Conservation (phyloP, 2,329 filamentous ascomycete species). For the Fusarium denticulatum region DNA sequence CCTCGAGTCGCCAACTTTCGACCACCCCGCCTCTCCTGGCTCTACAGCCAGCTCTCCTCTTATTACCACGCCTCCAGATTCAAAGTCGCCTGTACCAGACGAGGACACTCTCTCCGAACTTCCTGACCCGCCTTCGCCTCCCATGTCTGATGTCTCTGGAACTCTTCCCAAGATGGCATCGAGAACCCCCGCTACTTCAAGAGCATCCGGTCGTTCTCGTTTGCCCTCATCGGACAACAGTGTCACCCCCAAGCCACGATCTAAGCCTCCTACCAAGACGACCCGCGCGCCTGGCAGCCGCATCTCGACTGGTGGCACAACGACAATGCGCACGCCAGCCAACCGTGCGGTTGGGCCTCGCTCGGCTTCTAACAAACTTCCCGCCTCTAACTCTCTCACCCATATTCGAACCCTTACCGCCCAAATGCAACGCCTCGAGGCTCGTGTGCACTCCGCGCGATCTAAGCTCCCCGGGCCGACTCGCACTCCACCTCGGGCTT, state of each 20-base stretch:
- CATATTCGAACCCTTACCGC: slow-evolving; percentile 94
- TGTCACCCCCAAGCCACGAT: slow-evolving; percentile 67
- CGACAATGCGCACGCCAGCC: slow-evolving; percentile 58
- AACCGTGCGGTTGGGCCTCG: slow-evolving; percentile 65
- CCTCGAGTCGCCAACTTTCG: slow-evolving; percentile 77
- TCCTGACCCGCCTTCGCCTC: slow-evolving; percentile 90
- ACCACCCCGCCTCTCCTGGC: slow-evolving; percentile 75
- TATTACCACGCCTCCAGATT: slow-evolving; percentile 82
- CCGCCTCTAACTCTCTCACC: slow-evolving; percentile 77
- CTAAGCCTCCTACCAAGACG: slow-evolving; percentile 53
- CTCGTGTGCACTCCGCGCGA: slow-evolving; percentile 88
- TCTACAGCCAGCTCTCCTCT: slow-evolving; percentile 94
- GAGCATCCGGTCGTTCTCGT: slow-evolving; percentile 52
- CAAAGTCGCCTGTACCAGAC: slow-evolving; percentile 68
- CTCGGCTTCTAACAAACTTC: slow-evolving; percentile 60
- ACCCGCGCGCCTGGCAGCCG: slow-evolving; percentile 53
- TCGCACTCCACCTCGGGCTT: slow-evolving; percentile 79
- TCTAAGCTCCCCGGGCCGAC: slow-evolving; percentile 89
- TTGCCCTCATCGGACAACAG: slow-evolving; percentile 65
- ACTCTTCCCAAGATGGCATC: slow-evolving; percentile 62
- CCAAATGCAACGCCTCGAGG: slow-evolving; percentile 96
- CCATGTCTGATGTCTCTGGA: slow-evolving; percentile 85
- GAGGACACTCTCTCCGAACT: slow-evolving; percentile 68
- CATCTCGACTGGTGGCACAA: slow-evolving; percentile 58
- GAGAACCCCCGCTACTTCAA: slow-evolving; percentile 45